A percentile compares a stretch with the other conserved stretches of the same genome.
These are phyloP conservation scores for Suzukiozyma palmioleophila DNA, from an alignment of 1,139 yeast species.

Conservation along the genomic window DNA sequence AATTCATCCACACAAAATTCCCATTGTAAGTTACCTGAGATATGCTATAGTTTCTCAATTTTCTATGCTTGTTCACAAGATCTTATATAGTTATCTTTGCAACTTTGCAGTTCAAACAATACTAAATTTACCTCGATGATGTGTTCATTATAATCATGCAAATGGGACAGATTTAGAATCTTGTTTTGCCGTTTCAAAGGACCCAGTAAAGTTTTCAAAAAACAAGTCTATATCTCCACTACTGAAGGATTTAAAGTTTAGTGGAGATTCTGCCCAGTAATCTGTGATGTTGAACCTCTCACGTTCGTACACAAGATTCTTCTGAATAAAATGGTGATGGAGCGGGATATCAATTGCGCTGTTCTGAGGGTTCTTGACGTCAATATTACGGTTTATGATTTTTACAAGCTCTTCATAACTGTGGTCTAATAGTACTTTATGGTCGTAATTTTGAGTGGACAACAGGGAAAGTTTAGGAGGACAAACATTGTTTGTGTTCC, in stretches of 20 bases:
- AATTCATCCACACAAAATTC: no score
- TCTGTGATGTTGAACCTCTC: conserved; percentile 14
- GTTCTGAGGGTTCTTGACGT: conserved; percentile 9
- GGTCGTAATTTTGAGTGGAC: conserved; percentile 12
- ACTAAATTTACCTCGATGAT: no score
- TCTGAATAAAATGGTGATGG: conserved; percentile 19
- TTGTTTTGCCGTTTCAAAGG: background rate
- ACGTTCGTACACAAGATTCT: conserved; percentile 19
- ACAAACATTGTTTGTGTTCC: no score
- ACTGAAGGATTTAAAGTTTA: conserved; percentile 9
- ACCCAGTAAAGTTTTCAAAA: conserved; percentile 12
- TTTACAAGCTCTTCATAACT: conserved; percentile 18
- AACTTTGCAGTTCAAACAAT: no score
- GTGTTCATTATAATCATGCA: conserved; percentile 5
- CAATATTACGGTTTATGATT: conserved; percentile 12
- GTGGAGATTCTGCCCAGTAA: conserved; percentile 7
- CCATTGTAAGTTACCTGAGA: no score
- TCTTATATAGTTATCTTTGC: no score
- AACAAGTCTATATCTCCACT: conserved; percentile 24
- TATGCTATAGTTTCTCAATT: no score
- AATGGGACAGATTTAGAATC: conserved; percentile 7
- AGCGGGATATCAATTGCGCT: conserved; percentile 20
- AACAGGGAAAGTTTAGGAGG: conserved; percentile 8
- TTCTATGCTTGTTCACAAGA: no score
- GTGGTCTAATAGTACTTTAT: conserved; percentile 12